phyloP scores from a whole-genome alignment of 805 yeast genomes.

The Yamadazyma phyllophila region DNA sequence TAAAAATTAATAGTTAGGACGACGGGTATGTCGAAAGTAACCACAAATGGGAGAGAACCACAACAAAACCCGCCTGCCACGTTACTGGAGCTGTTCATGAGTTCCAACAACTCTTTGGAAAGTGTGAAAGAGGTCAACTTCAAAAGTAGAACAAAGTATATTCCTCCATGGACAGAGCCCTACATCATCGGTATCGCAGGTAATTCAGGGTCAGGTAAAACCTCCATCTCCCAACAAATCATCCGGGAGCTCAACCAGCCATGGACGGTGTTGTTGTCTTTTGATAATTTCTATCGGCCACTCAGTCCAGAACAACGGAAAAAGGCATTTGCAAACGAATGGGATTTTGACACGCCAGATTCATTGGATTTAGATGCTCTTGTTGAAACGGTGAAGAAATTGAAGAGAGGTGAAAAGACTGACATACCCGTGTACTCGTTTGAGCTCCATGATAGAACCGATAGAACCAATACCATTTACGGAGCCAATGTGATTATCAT shows the following conservation, averaged over 20 bases:
- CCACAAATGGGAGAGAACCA: neutral
- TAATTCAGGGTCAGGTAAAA: constrained; percentile 78
- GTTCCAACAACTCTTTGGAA: neutral
- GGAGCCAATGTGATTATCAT: constrained; percentile 92
- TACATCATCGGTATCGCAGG: constrained; percentile 51
- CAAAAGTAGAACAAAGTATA: constrained; percentile 19
- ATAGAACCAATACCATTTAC: constrained; percentile 69
- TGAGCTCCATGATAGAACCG: constrained; percentile 66
- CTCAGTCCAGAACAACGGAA: constrained; percentile 58
- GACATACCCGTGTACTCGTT: constrained; percentile 53
- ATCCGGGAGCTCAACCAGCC: constrained; percentile 80
- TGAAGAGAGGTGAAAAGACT: constrained; percentile 63
- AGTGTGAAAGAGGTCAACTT: neutral
- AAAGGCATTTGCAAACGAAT: constrained; percentile 65
- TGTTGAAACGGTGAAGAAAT: constrained; percentile 55
- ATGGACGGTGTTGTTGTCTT: constrained; percentile 86
- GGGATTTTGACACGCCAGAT: constrained; percentile 86
- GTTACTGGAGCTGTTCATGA: constrained; percentile 1
- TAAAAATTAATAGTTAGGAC: neutral
- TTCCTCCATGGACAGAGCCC: constrained; percentile 44
- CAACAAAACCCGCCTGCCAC: neutral
- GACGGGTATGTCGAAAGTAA: constrained; percentile 5
- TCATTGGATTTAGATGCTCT: constrained; percentile 78
- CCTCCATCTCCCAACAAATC: constrained; percentile 82
- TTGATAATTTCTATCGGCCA: constrained; percentile 89